Evolutionary conservation across 768 basidiomycete genomes (phyloP), one percentile per base, ranked within the genome.

Genomic region (Macrolepiota dolichaula): DNA sequence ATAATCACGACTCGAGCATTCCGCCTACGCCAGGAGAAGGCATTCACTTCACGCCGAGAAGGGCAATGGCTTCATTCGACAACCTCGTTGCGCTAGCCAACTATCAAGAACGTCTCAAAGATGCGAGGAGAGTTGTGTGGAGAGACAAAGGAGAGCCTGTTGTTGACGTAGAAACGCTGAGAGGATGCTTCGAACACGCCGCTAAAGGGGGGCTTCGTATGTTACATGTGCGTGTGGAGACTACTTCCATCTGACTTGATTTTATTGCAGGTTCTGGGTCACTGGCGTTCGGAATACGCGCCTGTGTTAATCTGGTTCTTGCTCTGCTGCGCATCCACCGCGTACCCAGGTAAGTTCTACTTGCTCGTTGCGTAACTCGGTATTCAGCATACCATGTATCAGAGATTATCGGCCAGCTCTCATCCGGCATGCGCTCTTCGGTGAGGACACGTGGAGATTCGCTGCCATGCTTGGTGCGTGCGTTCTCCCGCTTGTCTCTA

Each of bases 51-150:
- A 78, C 81, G 0, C 86, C 85, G 0, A 79, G 75, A 51, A 76
- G 77, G 36, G 83, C 87, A 3, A 85, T 89, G 76, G 80, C 83
- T 10, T 92, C 90, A 0, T 94, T 94, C 65, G 91, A 94, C 70
- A 92, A 91, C 68, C 77, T 95, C 7, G 87, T 92, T 22, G 89
- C 89, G 13, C 79, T 95, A 59, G 93, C 92, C 3, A 92, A 93
- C 73, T 85, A 90, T 71, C 88, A 92, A 70, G 90, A 94, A 62
- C 79, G 84, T 1, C 76, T 94, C 35, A 81, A 74, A 63, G 86
- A 85, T 59, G 90, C 92, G 0, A 80, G 89, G 57, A 91, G 85
- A 71, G 88, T 93, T 73, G 84, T 94, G 2, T 92, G 92, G 90
- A 79, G 90, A 12, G 88, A 92, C 67, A 77, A 82, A 63, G 91